A percentile compares a stretch with the other conserved stretches of the same genome.
phyloP scores from a whole-genome alignment of 768 basidiomycete species.

The Podaxis sp. region DNA sequence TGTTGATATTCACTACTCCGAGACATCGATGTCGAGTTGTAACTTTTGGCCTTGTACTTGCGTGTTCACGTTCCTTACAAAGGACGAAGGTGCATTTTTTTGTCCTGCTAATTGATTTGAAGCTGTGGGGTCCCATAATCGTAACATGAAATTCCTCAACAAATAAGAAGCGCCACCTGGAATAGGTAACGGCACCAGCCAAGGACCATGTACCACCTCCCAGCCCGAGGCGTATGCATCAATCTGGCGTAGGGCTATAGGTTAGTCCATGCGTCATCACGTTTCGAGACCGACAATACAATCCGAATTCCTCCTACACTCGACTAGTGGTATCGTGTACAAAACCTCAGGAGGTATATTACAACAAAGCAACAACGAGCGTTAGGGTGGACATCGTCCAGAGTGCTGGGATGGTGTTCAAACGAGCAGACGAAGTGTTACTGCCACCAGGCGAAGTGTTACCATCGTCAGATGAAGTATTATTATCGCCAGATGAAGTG shows the following conservation, averaged over 20 bases:
- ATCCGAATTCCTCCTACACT: neutral
- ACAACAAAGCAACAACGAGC: neutral
- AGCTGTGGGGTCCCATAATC: no score
- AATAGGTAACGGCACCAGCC: no score
- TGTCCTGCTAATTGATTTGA: no score
- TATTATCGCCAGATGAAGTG: slow-evolving; percentile 2
- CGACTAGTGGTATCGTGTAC: neutral
- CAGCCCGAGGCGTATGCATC: no score
- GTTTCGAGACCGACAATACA: neutral
- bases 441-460: slow-evolving; percentile 14
- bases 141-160: no score
- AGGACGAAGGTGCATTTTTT: neutral
- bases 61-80: neutral
- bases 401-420: neutral
- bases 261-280: neutral
- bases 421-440: neutral
- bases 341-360: neutral
- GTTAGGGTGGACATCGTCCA: neutral
- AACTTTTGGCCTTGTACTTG: neutral
- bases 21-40: neutral
- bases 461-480: neutral
- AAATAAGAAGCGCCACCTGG: no score
- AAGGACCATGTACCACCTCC: no score
- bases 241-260: neutral
- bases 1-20: slow-evolving; percentile 8